Percentiles rank a stretch among this genome's conserved stretches.
These are phyloP conservation scores for Neurospora hispaniola DNA, from an alignment of 495 filamentous ascomycete genomes.

Conservation along the genomic window DNA sequence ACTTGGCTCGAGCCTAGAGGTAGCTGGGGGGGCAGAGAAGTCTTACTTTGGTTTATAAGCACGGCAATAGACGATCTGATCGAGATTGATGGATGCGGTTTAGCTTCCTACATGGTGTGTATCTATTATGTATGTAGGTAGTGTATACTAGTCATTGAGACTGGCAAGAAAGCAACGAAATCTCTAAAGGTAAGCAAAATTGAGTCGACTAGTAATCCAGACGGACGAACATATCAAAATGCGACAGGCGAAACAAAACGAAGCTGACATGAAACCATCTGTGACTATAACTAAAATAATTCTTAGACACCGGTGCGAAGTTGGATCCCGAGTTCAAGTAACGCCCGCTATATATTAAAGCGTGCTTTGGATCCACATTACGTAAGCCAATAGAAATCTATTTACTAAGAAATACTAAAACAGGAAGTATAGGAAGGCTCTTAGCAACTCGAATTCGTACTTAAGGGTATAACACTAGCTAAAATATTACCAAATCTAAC, in stretches of 20 bases:
- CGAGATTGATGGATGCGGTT: neutral
- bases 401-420: too few relatives aligned
- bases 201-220: neutral
- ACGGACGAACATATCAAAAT: neutral
- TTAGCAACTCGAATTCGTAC: too few relatives aligned
- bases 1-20: neutral
- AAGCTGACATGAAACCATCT: neutral
- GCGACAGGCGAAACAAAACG: neutral
- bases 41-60: neutral
- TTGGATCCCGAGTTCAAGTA: too few relatives aligned
- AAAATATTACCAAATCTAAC: too few relatives aligned
- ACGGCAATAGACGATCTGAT: neutral
- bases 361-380: too few relatives aligned
- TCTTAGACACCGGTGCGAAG: too few relatives aligned
- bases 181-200: too few relatives aligned
- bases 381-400: too few relatives aligned
- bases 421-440: too few relatives aligned
- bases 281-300: neutral
- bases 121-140: neutral
- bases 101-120: neutral
- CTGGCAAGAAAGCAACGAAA: neutral
- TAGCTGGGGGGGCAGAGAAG: neutral
- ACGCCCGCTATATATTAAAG: too few relatives aligned
- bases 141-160: neutral
- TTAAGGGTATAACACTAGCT: too few relatives aligned